Evolutionary conservation across 1,284 basidiomycete genomes (phyloP).

Genomic region (Schizopora paradoxa): DNA sequence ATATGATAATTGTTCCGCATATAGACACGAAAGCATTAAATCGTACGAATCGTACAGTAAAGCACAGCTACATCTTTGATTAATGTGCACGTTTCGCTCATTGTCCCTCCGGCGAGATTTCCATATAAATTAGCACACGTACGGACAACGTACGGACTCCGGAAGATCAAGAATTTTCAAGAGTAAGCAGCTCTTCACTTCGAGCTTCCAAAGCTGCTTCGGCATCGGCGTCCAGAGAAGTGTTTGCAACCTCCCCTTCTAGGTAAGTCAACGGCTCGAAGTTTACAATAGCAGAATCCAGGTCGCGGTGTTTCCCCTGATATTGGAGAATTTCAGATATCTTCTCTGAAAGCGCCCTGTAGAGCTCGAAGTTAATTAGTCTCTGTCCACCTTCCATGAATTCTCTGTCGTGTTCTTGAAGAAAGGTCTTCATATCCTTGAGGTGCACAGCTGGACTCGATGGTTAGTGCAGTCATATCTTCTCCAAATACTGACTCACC

Average conservation of each 20-base stretch:
- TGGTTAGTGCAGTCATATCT: no score
- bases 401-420: conserved; percentile 23
- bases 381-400: conserved; percentile 28
- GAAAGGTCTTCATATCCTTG: conserved; percentile 31
- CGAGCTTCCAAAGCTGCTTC: conserved; percentile 11
- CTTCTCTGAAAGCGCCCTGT: conserved; percentile 32
- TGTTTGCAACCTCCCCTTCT: conserved; percentile 29
- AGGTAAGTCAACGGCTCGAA: conserved; percentile 39
- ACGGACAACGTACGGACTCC: no score
- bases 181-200: conserved; percentile 8
- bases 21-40: no score
- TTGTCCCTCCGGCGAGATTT: no score
- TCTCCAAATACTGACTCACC: conserved; percentile 30
- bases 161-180: no score
- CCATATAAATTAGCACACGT: no score
- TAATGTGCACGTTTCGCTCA: no score
- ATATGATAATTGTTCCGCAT: no score
- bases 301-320: conserved; percentile 21
- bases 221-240: not conserved
- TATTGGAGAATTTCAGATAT: conserved; percentile 31
- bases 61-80: no score
- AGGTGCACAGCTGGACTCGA: conserved; percentile 35
- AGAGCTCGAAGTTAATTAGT: conserved; percentile 41
- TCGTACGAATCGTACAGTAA: no score
- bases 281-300: conserved; percentile 29